phyloP scores from a whole-genome alignment of 2,329 filamentous ascomycete genomes.

The Whalleya microplaca region DNA sequence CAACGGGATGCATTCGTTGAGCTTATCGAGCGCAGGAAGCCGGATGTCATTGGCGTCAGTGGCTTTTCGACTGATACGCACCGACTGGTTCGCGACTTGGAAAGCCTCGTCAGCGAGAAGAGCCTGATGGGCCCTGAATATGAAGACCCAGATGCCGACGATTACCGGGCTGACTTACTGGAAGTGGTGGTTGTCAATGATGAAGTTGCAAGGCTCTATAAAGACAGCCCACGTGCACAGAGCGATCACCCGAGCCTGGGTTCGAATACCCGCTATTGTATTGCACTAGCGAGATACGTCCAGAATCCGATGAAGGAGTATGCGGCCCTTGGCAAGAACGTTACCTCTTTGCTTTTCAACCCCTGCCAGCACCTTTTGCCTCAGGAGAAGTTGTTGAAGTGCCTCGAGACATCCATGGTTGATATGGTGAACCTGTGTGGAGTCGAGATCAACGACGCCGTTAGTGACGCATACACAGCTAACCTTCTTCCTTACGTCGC shows the following conservation, averaged over 20 bases:
- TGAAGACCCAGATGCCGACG: constrained; percentile 75
- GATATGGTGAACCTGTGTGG: constrained; percentile 98
- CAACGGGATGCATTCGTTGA: constrained; percentile 75
- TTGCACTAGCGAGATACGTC: constrained; percentile 86
- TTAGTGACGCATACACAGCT: constrained; percentile 78
- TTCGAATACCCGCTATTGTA: constrained; percentile 83
- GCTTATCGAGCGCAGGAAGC: constrained; percentile 76
- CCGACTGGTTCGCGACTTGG: constrained; percentile 79
- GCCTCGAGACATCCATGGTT: constrained; percentile 94
- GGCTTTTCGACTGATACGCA: constrained; percentile 88
- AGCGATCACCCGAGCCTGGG: constrained; percentile 80
- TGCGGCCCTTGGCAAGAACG: constrained; percentile 85
- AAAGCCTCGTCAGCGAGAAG: constrained; percentile 76
- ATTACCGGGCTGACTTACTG: constrained; percentile 76
- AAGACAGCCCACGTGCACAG: constrained; percentile 80
- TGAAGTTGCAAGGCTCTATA: constrained; percentile 94
- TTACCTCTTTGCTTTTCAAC: constrained; percentile 85
- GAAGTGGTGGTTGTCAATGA: constrained; percentile 94
- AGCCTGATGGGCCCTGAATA: constrained; percentile 80
- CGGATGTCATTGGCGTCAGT: constrained; percentile 88
- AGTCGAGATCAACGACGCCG: constrained; percentile 92
- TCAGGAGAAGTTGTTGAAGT: constrained; percentile 82
- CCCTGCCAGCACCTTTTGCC: constrained; percentile 87
- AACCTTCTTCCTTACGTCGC: constrained; percentile 90
- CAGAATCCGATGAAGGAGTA: constrained; percentile 98